phyloP scores from a whole-genome alignment of 2,329 filamentous ascomycete genomes.

The Dactylella cylindrospora region DNA sequence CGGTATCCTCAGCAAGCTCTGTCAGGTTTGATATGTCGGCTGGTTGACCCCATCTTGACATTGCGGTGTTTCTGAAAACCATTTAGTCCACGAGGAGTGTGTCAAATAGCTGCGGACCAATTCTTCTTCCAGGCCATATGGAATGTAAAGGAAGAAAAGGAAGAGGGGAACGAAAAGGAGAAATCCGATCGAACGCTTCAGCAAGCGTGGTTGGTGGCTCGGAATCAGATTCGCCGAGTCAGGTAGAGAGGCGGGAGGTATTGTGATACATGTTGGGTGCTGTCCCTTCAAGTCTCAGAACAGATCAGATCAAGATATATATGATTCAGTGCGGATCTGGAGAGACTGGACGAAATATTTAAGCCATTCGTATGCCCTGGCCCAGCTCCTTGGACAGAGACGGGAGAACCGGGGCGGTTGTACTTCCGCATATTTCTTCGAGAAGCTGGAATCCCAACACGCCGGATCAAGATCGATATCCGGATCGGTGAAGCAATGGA shows the following conservation, averaged over 20 bases:
- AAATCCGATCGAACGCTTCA: conserved; percentile 33
- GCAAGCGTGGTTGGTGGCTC: conserved; percentile 18
- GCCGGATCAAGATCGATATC: conserved; percentile 31
- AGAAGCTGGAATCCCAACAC: conserved; percentile 38
- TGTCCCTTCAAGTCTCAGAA: conserved; percentile 40
- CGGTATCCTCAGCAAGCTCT: conserved; percentile 1
- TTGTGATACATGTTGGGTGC: conserved; percentile 23
- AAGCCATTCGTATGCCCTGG: conserved; percentile 43
- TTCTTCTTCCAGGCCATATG: no score
- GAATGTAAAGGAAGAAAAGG: no score
- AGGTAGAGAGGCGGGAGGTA: conserved; percentile 17
- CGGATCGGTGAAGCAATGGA: conserved; percentile 35
- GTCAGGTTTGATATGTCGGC: conserved; percentile 8
- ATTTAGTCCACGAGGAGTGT: background rate
- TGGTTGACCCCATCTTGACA: conserved; percentile 11
- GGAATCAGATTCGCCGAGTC: conserved; percentile 39
- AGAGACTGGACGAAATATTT: conserved; percentile 41
- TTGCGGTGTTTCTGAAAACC: background rate
- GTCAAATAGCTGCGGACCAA: no score
- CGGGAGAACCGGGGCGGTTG: conserved; percentile 44
- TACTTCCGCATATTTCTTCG: conserved; percentile 42
- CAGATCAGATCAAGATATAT: conserved; percentile 35
- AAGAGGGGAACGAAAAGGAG: conserved; percentile 43
- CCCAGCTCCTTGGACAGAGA: conserved; percentile 43
- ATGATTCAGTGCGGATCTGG: conserved; percentile 39